Percentiles rank a stretch among this genome's conserved stretches.
Conservation (phyloP, 2,329 filamentous ascomycete genomes). For the Arthrobotrys pseudoclavata region DNA sequence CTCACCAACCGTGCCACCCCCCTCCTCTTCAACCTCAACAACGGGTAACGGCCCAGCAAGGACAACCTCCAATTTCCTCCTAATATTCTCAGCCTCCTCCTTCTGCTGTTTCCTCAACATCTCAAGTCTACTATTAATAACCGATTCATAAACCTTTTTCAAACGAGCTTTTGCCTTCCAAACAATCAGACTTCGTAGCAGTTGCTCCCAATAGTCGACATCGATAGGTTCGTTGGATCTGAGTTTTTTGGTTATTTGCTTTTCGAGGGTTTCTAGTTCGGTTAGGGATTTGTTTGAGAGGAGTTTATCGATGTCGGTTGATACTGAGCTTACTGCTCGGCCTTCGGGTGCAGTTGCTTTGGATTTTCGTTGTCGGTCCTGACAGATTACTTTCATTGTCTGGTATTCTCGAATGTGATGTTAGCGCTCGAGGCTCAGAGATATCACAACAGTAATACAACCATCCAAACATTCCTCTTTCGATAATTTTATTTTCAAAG, state of each 20-base stretch:
- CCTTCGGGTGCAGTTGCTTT: constrained; percentile 74
- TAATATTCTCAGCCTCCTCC: constrained; percentile 74
- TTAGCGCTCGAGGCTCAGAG: not conserved
- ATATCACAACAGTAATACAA: no score
- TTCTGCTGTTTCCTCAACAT: constrained; percentile 77
- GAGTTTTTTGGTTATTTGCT: constrained; percentile 87
- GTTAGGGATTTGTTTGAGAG: constrained; percentile 86
- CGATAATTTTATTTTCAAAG: no score
- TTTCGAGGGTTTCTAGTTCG: constrained; percentile 87
- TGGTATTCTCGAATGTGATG: constrained; percentile 64
- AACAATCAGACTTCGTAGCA: constrained; percentile 84
- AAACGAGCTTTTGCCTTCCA: constrained; percentile 94
- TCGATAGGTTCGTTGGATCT: constrained; percentile 92
- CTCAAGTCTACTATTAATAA: constrained; percentile 78
- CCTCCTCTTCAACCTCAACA: constrained; percentile 55
- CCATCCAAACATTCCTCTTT: no score
- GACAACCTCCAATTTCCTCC: constrained; percentile 70
- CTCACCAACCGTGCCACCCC: constrained; percentile 1
- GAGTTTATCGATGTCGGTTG: constrained; percentile 88
- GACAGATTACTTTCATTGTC: constrained; percentile 86
- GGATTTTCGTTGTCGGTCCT: constrained; percentile 78
- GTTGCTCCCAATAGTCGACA: constrained; percentile 96
- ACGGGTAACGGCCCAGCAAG: constrained; percentile 66
- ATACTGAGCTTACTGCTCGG: constrained; percentile 83
- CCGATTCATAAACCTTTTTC: constrained; percentile 80